These are phyloP conservation scores for Rasamsonia emersonii DNA, from an alignment of 2,329 filamentous ascomycete species.

Conservation along the genomic window DNA sequence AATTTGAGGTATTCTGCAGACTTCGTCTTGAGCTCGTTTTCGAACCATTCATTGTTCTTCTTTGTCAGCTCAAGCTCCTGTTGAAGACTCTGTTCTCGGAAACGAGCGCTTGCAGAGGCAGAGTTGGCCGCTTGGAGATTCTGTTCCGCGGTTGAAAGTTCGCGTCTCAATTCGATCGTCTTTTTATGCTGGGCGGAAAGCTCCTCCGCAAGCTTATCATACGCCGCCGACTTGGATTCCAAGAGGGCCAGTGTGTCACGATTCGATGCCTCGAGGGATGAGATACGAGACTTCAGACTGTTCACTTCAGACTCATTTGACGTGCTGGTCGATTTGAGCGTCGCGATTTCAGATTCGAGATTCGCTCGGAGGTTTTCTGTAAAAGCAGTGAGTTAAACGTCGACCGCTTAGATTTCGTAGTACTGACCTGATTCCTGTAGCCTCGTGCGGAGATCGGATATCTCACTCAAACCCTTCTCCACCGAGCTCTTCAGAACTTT, in stretches of 20 bases:
- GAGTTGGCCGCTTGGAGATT: slow-evolving; percentile 74
- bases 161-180: slow-evolving; percentile 71
- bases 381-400: background rate
- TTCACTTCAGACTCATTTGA: slow-evolving; percentile 59
- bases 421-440: slow-evolving; percentile 68
- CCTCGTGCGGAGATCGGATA: slow-evolving; percentile 71
- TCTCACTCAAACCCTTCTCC: slow-evolving; percentile 75
- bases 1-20: slow-evolving; percentile 78
- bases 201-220: slow-evolving; percentile 78
- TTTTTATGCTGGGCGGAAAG: slow-evolving; percentile 84
- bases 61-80: slow-evolving; percentile 85
- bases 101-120: slow-evolving; percentile 70
- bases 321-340: slow-evolving; percentile 64
- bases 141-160: slow-evolving; percentile 74
- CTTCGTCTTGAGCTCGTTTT: slow-evolving; percentile 85
- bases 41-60: slow-evolving; percentile 87
- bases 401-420: too few relatives aligned
- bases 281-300: slow-evolving; percentile 70
- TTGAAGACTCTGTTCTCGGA: slow-evolving; percentile 79
- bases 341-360: slow-evolving; percentile 73
- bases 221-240: slow-evolving; percentile 78
- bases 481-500: slow-evolving; percentile 72
- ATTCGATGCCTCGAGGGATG: slow-evolving; percentile 82
- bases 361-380: slow-evolving; percentile 67
- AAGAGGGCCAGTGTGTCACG: slow-evolving; percentile 82